Conservation (phyloP, 352 stramenopile genomes). For the Globisporangium takayamanum region DNA sequence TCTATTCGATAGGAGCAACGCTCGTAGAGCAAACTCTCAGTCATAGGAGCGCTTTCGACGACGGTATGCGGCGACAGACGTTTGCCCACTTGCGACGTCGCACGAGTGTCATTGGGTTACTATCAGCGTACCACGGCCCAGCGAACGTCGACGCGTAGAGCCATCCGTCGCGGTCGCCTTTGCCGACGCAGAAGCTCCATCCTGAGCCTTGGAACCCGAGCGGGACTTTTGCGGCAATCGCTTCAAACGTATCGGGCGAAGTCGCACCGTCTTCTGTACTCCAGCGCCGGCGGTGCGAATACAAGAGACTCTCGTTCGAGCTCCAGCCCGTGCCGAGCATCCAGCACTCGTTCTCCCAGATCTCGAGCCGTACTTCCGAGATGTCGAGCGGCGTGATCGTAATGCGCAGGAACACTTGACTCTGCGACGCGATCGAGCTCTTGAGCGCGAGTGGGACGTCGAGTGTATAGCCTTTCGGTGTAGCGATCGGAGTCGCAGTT, state of each 20-base stretch:
- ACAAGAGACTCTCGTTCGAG: slow-evolving; percentile 8
- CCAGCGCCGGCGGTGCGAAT: slow-evolving; percentile 16
- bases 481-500: background rate
- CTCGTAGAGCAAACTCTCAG: too few species aligned
- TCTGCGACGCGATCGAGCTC: slow-evolving; percentile 6
- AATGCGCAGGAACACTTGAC: slow-evolving; percentile 19
- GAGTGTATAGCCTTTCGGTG: slow-evolving; percentile 14
- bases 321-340: slow-evolving; percentile 20
- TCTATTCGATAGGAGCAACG: too few species aligned
- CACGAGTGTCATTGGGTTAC: slow-evolving; percentile 15
- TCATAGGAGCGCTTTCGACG: background rate
- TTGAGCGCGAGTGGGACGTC: slow-evolving; percentile 12
- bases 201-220: slow-evolving; percentile 12
- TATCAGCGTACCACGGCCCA: slow-evolving; percentile 28
- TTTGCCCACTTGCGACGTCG: slow-evolving; percentile 24
- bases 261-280: slow-evolving; percentile 20
- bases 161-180: slow-evolving; percentile 32
- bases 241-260: slow-evolving; percentile 19
- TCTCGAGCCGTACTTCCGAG: slow-evolving; percentile 17
- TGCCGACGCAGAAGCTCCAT: slow-evolving; percentile 26
- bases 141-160: slow-evolving; percentile 27
- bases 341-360: slow-evolving; percentile 39
- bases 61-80: slow-evolving; percentile 7
- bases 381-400: slow-evolving; percentile 15
- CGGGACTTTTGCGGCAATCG: slow-evolving; percentile 17